Base-by-base conservation (phyloP, 257 asterid genomes). In the Fraxinus quadrangulata region DNA sequence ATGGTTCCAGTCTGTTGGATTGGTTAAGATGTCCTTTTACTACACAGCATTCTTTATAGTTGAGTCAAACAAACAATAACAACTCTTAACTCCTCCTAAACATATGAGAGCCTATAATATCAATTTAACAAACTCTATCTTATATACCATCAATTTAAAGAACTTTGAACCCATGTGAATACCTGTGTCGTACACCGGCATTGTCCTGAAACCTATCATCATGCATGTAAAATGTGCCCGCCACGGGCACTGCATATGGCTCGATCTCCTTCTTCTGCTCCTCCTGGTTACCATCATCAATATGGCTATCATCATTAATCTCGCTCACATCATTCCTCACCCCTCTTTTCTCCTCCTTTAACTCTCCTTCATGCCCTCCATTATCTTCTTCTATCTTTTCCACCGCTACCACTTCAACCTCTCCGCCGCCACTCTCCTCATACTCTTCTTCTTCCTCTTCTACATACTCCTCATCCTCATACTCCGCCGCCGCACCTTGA, bases 141-240 rank as follows among this genome's bases (percentile, higher is more conserved):
- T 47, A 16, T 16, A 68, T 40, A 59, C 77, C 63, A 72, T 39
- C 80, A 78, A 26, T 67, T 45, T 14, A 45, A 45, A 13, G 17
- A 45, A 12, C 17, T 45, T 45, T 36, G 19, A 73, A 66, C 51
- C 37, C 31, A 68, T 24, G 2, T 42, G 23, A 65, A 30, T 90
- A 95, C 99, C 98, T 91, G 81, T 91, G 66, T 66, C 92, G 84
- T 56, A 97, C 96, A 61, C 90, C 92, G 1, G 92, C 89, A 87
- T 82, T 88, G 86, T 92, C 96, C 75, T 91, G 88, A 80, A 96
- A 96, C 75, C 99, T 87, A 78, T 96, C 99, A 87, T 96, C 98
- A 26, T 96, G 99, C 99, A 96, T 96, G 80, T 96, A 96, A 81
- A 96, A 96, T 5, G 99, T 95, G 75, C 99, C 99, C 0, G 97